Conservation (phyloP, 1,284 basidiomycete species). For the Vanrija humicola region DNA sequence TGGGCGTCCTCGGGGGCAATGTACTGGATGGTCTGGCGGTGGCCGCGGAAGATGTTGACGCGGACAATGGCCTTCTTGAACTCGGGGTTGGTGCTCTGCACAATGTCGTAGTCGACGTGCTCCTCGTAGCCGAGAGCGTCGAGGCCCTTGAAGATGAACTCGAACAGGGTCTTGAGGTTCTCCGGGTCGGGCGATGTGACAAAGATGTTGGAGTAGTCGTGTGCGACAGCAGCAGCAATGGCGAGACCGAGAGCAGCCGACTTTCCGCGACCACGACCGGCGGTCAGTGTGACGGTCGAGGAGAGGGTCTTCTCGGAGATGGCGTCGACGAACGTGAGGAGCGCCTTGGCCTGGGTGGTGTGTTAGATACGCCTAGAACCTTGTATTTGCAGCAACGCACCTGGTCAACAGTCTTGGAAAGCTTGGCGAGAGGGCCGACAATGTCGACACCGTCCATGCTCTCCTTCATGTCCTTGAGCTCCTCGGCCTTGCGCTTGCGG, state of each 20-base stretch:
- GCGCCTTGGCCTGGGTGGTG: slow-evolving; percentile 61
- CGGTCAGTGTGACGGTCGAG: slow-evolving; percentile 92
- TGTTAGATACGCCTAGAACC: not conserved
- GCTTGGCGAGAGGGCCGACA: slow-evolving; percentile 81
- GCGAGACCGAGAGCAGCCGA: slow-evolving; percentile 92
- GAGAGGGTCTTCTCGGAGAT: slow-evolving; percentile 88
- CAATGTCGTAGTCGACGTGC: slow-evolving; percentile 94
- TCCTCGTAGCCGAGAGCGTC: slow-evolving; percentile 95
- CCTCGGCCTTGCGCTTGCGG: slow-evolving; percentile 50
- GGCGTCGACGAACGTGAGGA: slow-evolving; percentile 88
- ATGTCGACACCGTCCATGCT: slow-evolving; percentile 79
- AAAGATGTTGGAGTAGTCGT: slow-evolving; percentile 97
- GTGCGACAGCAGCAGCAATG: slow-evolving; percentile 85
- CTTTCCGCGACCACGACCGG: slow-evolving; percentile 92
- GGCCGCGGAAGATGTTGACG: slow-evolving; percentile 89
- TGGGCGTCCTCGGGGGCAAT: slow-evolving; percentile 97
- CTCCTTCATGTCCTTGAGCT: slow-evolving; percentile 77
- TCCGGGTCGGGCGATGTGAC: slow-evolving; percentile 97
- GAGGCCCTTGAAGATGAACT: slow-evolving; percentile 96
- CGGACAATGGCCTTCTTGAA: slow-evolving; percentile 94
- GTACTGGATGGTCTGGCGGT: slow-evolving; percentile 94
- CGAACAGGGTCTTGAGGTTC: slow-evolving; percentile 96
- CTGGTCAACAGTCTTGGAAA: slow-evolving; percentile 92
- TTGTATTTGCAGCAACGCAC: slow-evolving; percentile 40
- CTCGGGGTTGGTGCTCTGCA: slow-evolving; percentile 88